phyloP scores from a whole-genome alignment of 495 filamentous ascomycete species.

The Penicillium ochrochloron region DNA sequence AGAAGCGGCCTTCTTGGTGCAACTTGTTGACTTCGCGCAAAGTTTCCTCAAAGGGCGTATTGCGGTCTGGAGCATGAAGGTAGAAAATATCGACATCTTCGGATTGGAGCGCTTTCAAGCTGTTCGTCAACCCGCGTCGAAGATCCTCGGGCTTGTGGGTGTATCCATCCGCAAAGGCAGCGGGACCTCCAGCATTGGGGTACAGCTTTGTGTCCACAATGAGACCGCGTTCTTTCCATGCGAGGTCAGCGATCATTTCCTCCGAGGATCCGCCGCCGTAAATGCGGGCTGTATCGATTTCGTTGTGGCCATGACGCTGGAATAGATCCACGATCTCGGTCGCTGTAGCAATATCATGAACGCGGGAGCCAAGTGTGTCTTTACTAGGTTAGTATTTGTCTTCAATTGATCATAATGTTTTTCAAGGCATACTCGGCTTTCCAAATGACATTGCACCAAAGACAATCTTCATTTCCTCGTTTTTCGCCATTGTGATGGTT shows the following conservation, averaged over 20 bases:
- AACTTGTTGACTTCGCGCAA: slow-evolving; percentile 44
- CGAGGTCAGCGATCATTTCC: slow-evolving; percentile 48
- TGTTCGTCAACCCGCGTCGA: slow-evolving; percentile 39
- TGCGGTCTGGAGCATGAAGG: slow-evolving; percentile 49
- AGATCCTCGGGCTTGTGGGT: slow-evolving; percentile 43
- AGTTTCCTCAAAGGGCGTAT: slow-evolving; percentile 47
- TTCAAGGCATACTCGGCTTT: slow-evolving; percentile 17
- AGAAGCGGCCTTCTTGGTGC: slow-evolving; percentile 43
- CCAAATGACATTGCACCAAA: slow-evolving; percentile 29
- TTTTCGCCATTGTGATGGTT: slow-evolving; percentile 19
- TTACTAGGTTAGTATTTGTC: not conserved
- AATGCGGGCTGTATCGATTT: slow-evolving; percentile 61
- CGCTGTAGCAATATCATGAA: slow-evolving; percentile 18
- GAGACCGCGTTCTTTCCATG: slow-evolving; percentile 61
- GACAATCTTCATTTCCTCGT: slow-evolving; percentile 22
- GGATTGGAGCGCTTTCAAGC: slow-evolving; percentile 38
- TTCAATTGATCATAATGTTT: not conserved
- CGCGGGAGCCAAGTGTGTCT: slow-evolving; percentile 24
- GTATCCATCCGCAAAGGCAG: slow-evolving; percentile 15
- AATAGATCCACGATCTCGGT: slow-evolving; percentile 52
- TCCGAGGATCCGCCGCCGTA: slow-evolving; percentile 59
- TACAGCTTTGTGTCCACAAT: slow-evolving; percentile 59
- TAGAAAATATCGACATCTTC: slow-evolving; percentile 50
- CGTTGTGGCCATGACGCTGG: slow-evolving; percentile 58
- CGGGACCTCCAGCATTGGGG: slow-evolving; percentile 32